These are phyloP conservation scores for Ogataea saltuana DNA, from an alignment of 805 yeast genomes.

Conservation along the genomic window DNA sequence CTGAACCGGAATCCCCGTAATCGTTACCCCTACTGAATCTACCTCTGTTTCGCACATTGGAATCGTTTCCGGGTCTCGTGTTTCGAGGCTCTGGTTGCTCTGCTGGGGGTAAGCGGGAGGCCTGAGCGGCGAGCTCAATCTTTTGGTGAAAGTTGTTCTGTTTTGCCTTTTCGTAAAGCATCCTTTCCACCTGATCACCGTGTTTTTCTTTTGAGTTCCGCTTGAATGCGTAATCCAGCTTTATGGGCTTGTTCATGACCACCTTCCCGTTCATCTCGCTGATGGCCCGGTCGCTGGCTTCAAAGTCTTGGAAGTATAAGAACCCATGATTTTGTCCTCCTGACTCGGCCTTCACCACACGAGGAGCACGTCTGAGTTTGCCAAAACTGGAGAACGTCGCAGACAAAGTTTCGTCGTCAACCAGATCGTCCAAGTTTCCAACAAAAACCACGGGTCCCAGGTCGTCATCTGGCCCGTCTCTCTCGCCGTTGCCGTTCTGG, in stretches of 20 bases:
- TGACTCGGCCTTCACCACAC: conserved; percentile 50
- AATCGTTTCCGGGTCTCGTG: not conserved
- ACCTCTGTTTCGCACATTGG: not conserved
- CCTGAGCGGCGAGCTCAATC: conserved; percentile 5
- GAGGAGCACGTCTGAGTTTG: conserved; percentile 44
- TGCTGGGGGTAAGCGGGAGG: not conserved
- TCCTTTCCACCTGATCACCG: conserved; percentile 79
- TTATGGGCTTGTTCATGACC: conserved; percentile 64
- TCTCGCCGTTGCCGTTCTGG: conserved; percentile 13
- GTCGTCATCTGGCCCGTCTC: conserved; percentile 20
- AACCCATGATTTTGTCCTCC: conserved; percentile 66
- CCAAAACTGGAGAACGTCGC: conserved; percentile 75
- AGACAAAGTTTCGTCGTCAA: conserved; percentile 56
- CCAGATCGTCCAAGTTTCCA: conserved; percentile 65
- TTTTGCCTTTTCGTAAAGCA: conserved; percentile 49
- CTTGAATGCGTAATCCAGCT: conserved; percentile 71
- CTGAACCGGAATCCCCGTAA: not conserved
- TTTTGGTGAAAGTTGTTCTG: conserved; percentile 23
- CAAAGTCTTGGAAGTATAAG: conserved; percentile 62
- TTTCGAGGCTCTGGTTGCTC: conserved; percentile 2
- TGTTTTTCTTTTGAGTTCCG: conserved; percentile 60
- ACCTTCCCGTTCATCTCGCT: conserved; percentile 65
- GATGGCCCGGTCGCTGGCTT: conserved; percentile 70
- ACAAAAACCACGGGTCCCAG: conserved; percentile 54
- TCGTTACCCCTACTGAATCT: conserved; percentile 1